Base-by-base conservation (phyloP, 106 monocot species). In the Acorus gramineus region DNA sequence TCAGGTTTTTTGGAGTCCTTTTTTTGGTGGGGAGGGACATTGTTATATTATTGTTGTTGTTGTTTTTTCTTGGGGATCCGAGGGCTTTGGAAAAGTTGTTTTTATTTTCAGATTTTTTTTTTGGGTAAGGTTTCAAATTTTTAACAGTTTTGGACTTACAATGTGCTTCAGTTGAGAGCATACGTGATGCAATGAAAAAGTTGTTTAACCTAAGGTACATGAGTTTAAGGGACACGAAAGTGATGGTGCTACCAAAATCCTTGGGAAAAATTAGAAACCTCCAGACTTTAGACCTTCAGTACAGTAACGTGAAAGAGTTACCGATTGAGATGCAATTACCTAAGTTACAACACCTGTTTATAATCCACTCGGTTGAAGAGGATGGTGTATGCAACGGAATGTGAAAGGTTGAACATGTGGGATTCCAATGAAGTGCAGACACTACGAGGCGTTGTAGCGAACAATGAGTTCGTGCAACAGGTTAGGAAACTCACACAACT, bases 81-180 rank as follows among this genome's bases (percentile, higher is more conserved):
- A 11, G 13, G 5, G 6, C 11, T 10, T 49, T 74, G 5, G 4
- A 46, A 42, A 10, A 49, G 44, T 67, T n/a, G n/a, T n/a, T n/a
- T n/a, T n/a, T n/a, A n/a, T n/a, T n/a, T n/a, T n/a, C n/a, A n/a
- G n/a, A n/a, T n/a, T n/a, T n/a, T n/a, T n/a, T n/a, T n/a, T n/a
- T n/a, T n/a, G n/a, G n/a, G 28, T 28, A 28, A 28, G 63, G 49
- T 13, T 58, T 63, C 14, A 57, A 44, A 49, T 44, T 69, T 49
- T 58, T 76, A 3, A 69, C 69, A 53, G 67, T 76, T 2, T 43
- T 76, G 3, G 69, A 69, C 11, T 45, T 76, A 9, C 63, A 76
- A 64, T 49, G 57, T 55, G 69, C 57, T 43, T 13, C 3, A 4
- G 10, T 76, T 9, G 51, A 6, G 9, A 60, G 59, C 48, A 48